Conservation (phyloP, 2,329 filamentous ascomycete species). For the Cadophora sp. region DNA sequence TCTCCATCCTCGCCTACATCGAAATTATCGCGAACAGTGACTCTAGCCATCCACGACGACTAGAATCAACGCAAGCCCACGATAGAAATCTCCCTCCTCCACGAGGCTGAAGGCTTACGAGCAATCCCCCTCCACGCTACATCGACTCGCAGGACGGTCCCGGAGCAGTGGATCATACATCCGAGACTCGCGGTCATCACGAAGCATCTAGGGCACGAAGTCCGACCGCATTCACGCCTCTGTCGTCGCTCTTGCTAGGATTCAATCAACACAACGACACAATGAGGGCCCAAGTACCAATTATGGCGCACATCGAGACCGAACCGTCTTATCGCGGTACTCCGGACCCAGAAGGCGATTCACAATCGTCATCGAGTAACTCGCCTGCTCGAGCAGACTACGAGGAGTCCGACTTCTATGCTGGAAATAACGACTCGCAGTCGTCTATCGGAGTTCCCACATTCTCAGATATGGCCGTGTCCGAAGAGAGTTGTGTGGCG, state of each 20-base stretch:
- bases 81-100: not conserved
- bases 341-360: slow-evolving; percentile 43
- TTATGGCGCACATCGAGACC: slow-evolving; percentile 37
- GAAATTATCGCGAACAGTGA: not conserved
- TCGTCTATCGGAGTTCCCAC: slow-evolving; percentile 87
- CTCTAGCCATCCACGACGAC: not conserved
- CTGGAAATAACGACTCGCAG: slow-evolving; percentile 87
- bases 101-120: slow-evolving; percentile 30
- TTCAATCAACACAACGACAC: slow-evolving; percentile 16
- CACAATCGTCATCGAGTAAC: slow-evolving; percentile 63
- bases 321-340: slow-evolving; percentile 37
- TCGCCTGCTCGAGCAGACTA: slow-evolving; percentile 80
- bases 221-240: slow-evolving; percentile 10
- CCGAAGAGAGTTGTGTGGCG: slow-evolving; percentile 72
- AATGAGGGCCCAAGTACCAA: slow-evolving; percentile 39
- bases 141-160: slow-evolving; percentile 4
- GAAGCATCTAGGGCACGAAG: not conserved
- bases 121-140: slow-evolving; percentile 14
- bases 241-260: not conserved
- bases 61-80: not conserved
- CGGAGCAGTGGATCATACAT: not conserved
- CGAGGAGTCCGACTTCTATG: slow-evolving; percentile 93
- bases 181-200: not conserved
- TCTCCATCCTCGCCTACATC: slow-evolving; percentile 9
- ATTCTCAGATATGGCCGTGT: slow-evolving; percentile 75